Conservation (phyloP, 495 filamentous ascomycete species). For the Penicillium pancosmium region DNA sequence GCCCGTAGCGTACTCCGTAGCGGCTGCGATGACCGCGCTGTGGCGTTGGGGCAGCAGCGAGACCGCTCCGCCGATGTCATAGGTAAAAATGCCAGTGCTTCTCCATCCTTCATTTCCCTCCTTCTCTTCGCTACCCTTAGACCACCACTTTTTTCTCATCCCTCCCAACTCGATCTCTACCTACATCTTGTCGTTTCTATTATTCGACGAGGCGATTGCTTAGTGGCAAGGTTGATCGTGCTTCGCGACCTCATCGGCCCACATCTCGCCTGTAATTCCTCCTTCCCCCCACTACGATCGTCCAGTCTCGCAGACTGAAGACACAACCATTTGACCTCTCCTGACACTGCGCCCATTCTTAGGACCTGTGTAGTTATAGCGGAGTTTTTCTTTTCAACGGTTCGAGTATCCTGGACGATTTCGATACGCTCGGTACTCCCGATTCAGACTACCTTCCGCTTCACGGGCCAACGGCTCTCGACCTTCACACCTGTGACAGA, state of each 20-base stretch:
- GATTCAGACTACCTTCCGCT: slow-evolving; percentile 11
- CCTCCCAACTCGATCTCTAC: background rate
- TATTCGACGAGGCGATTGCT: slow-evolving; percentile 12
- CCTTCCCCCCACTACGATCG: slow-evolving; percentile 29
- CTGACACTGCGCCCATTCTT: background rate
- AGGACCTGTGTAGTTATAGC: background rate
- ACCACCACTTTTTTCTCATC: slow-evolving; percentile 2
- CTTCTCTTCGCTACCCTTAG: background rate
- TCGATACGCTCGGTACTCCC: slow-evolving; percentile 11
- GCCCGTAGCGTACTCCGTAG: slow-evolving; percentile 23
- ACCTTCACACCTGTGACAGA: slow-evolving; percentile 20
- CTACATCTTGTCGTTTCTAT: background rate
- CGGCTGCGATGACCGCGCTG: slow-evolving; percentile 13
- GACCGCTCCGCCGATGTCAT: slow-evolving; percentile 38
- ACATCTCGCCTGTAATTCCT: slow-evolving; percentile 21
- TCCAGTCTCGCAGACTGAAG: slow-evolving; percentile 4
- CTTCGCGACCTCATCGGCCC: slow-evolving; percentile 24
- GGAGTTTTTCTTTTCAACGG: slow-evolving; percentile 2
- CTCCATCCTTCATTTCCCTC: slow-evolving; percentile 16
- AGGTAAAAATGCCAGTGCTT: slow-evolving; percentile 19
- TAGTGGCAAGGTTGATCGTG: slow-evolving; percentile 13
- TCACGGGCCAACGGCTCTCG: slow-evolving; percentile 22
- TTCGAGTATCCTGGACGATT: slow-evolving; percentile 9
- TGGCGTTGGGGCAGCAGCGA: slow-evolving; percentile 31
- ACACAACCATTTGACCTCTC: slow-evolving; percentile 2